phyloP scores from a whole-genome alignment of 129 eudicot species.

The Calendula officinalis region DNA sequence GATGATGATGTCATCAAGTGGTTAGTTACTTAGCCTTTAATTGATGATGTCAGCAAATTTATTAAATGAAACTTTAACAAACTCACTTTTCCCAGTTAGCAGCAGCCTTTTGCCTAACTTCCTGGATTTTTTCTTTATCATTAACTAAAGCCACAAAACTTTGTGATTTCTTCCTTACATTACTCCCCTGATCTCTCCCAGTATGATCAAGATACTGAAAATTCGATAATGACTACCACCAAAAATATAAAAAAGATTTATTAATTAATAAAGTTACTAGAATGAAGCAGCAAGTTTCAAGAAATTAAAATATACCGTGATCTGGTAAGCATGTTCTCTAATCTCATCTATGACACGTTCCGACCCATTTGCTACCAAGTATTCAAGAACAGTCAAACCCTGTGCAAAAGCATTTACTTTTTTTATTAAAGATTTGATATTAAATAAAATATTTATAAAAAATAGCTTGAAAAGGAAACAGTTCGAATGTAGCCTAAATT shows the following conservation, averaged over 20 bases:
- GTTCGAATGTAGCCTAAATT: no score
- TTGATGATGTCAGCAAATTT: neutral
- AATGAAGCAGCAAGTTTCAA: constrained; percentile 12
- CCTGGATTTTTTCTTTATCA: constrained; percentile 86
- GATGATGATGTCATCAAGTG: neutral
- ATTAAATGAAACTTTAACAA: neutral
- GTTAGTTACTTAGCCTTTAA: no score
- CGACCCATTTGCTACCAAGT: constrained; percentile 94
- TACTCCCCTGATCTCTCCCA: constrained; percentile 95
- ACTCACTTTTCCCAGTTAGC: constrained; percentile 96
- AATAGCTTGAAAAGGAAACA: no score
- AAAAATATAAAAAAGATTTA: constrained; percentile 8
- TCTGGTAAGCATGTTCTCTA: constrained; percentile 89
- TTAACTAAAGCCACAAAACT: constrained; percentile 75
- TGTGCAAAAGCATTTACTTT: constrained; percentile 29
- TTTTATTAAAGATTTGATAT: neutral
- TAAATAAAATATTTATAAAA: no score
- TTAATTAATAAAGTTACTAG: constrained; percentile 1
- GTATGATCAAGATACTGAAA: constrained; percentile 91
- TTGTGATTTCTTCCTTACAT: constrained; percentile 93
- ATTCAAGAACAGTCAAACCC: constrained; percentile 97
- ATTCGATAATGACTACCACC: constrained; percentile 68
- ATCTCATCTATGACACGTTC: constrained; percentile 95
- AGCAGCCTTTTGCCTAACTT: constrained; percentile 94
- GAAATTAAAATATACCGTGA: constrained; percentile 52